Evolutionary conservation across 225 moss, liverwort and hornwort species (phyloP), one percentile per base, ranked within the genome.

Genomic region (Sphagnum tenellum): DNA sequence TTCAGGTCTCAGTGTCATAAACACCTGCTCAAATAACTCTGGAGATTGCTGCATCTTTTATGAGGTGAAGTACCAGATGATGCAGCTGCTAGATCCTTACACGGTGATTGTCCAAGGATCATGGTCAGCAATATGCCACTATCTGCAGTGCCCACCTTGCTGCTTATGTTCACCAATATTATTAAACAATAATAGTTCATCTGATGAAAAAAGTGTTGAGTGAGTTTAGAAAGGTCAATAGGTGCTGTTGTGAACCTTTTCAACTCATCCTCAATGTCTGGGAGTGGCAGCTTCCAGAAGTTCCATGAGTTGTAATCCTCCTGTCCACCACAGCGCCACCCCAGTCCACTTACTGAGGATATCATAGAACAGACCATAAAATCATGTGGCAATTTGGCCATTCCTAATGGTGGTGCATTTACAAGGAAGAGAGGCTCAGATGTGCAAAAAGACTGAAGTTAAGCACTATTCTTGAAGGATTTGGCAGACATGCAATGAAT

Each of bases 241-340:
- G 47, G 52, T 6, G 52, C 12, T 62, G 10, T 12, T 48, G 46
- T 10, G 7, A 46, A 48, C 48, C 63, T 63, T 63, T 63, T 61
- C 7, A 61, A 8, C 8, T 61, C 61, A n/a, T 61, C 45, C 11
- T 61, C 61, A 8, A 61, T 61, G 61, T 47, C 47, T 9, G 47
- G 8, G 12, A 61, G 45, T 46, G 61, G 61, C 61, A 61, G 46
- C 61, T 61, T 61, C 61, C 61, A 61, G 61, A 46, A 61, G 47
- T 61, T 61, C 61, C 61, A 61, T 12, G 61, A 61, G 44, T 61
- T 61, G 61, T 46, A 61, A 47, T 61, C 61, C 61, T 61, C 61
- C 61, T 61, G 61, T 61, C 29, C 29, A 29, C 29, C 29, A 29
- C 29, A 29, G 29, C 1, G 29, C 29, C 11, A 8, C 5, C 45